phyloP scores from a whole-genome alignment of 1,284 basidiomycete genomes.

The Fomitiporia mediterranea region DNA sequence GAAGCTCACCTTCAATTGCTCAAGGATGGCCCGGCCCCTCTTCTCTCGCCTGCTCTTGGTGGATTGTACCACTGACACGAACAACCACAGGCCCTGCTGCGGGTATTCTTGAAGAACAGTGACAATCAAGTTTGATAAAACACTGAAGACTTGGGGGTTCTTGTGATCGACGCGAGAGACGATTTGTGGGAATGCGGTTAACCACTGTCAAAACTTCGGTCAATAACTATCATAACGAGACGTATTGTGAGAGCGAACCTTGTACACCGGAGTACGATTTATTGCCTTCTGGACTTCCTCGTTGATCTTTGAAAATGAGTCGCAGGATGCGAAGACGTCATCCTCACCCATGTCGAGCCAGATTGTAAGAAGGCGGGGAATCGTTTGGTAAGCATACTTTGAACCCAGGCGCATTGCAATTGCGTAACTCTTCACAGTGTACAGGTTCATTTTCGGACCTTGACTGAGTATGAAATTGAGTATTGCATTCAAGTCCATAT shows the following conservation, averaged over 20 bases:
- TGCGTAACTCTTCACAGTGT: slow-evolving; percentile 67
- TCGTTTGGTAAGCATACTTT: slow-evolving; percentile 95
- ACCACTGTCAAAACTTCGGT: slow-evolving; percentile 63
- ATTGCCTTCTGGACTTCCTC: slow-evolving; percentile 51
- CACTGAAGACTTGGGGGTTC: slow-evolving; percentile 62
- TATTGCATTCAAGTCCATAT: slow-evolving; percentile 2
- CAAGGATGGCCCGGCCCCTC: slow-evolving; percentile 64
- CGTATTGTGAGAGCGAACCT: slow-evolving; percentile 41
- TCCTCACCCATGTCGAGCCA: slow-evolving; percentile 94
- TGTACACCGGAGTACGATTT: slow-evolving; percentile 66
- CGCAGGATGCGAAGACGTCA: slow-evolving; percentile 29
- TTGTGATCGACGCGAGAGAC: slow-evolving; percentile 89
- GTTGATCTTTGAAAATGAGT: slow-evolving; percentile 55
- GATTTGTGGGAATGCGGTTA: slow-evolving; percentile 95
- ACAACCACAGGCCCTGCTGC: slow-evolving; percentile 91
- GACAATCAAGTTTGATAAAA: slow-evolving; percentile 69
- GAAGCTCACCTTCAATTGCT: slow-evolving; percentile 55
- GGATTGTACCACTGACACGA: slow-evolving; percentile 86
- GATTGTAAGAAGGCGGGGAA: slow-evolving; percentile 90
- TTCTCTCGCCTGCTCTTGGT: slow-evolving; percentile 60
- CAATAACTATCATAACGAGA: background rate
- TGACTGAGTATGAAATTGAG: slow-evolving; percentile 31
- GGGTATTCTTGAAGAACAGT: slow-evolving; percentile 81
- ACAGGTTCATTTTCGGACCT: slow-evolving; percentile 53
- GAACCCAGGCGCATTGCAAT: slow-evolving; percentile 81